Evolutionary conservation across 1,139 yeast genomes (phyloP), one percentile per base, ranked within the genome.

Genomic region (Nakaseomyces sp.): DNA sequence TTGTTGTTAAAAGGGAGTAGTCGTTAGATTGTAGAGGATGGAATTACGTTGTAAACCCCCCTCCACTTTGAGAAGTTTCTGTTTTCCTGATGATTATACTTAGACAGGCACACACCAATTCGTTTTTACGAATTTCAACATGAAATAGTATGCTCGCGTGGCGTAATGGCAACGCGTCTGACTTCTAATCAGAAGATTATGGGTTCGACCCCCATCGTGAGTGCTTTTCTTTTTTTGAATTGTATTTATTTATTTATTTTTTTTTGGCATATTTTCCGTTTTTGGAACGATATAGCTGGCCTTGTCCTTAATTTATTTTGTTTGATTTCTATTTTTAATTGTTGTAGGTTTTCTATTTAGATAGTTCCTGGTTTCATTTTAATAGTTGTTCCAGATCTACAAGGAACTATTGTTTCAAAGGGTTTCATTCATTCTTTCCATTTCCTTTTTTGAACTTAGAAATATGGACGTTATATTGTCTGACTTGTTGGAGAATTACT

Each of bases 151-250:
- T 49, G 76, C 76, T 72, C 71, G 75, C 71, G 74, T 72, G 72
- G 76, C 77, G 76, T 72, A 73, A 73, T 72, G 77, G 77, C 75
- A 73, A 72, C 76, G 77, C 77, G 76, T 73, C 75, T 72, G 76
- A 73, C 77, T 73, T 73, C 77, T 72, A 70, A 72, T 72, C 76
- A 71, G 76, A 72, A 72, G 76, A 72, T 71, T 72, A 74, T 69
- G 76, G 77, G 77, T 72, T 72, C 77, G 76, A 72, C 74, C 74
- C 77, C 76, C 76, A 69, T 71, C 73, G 70, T 70, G 76, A 72
- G 76, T 71, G 75, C 66, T 61, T 60, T 51, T 50, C 50, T 46
- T 46, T 42, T 22, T 33, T 36, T 33, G 8, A 19, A 18, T 16
- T 24, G 5, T 9, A 6, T 20, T 17, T n/a, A 10, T 20, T n/a